Conservation (phyloP, 345 rosid genomes). For the Citrus cavaleriei region DNA sequence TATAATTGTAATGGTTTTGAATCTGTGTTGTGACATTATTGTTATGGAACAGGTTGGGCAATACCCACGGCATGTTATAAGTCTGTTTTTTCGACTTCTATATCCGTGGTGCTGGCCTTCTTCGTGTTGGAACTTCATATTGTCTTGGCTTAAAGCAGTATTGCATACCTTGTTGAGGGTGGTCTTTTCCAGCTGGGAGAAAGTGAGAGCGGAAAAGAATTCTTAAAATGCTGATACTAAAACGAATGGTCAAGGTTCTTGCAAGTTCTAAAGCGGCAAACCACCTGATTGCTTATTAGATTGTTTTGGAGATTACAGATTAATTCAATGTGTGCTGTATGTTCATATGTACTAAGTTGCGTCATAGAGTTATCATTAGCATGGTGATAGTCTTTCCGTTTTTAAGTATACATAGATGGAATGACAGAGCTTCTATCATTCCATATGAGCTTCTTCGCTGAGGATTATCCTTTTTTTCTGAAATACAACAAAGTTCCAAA, state of each 20-base stretch:
- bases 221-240: constrained; percentile 5
- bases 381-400: too few relatives aligned
- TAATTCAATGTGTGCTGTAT: background rate
- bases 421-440: too few relatives aligned
- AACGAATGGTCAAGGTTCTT: background rate
- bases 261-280: background rate
- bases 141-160: constrained; percentile 64
- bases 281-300: background rate
- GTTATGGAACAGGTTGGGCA: constrained; percentile 71
- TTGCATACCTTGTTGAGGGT: constrained; percentile 45
- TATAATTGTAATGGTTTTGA: background rate
- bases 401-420: too few relatives aligned
- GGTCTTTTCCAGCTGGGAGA: constrained; percentile 55
- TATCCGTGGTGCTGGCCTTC: constrained; percentile 99
- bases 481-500: too few relatives aligned
- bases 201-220: constrained; percentile 34
- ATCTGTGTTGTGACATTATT: background rate
- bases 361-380: too few relatives aligned
- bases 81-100: constrained; percentile 78
- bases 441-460: too few relatives aligned
- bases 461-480: too few relatives aligned
- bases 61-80: constrained; percentile 94
- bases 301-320: background rate
- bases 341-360: background rate
- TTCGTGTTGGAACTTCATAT: constrained; percentile 86